phyloP scores from a whole-genome alignment of 495 filamentous ascomycete genomes.

The Daldinia grandis region DNA sequence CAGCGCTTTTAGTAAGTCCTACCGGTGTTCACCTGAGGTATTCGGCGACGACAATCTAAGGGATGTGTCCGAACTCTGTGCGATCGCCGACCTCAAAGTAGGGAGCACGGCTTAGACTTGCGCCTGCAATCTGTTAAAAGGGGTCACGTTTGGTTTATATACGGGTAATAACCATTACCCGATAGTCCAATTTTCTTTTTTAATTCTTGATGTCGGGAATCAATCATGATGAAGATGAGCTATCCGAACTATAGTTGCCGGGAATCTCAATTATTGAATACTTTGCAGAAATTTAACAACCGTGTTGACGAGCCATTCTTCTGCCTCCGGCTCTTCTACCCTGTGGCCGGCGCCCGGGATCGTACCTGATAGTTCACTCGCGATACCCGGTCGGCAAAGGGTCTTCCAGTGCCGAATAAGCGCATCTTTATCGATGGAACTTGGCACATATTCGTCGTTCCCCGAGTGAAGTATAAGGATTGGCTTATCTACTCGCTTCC shows the following conservation, averaged over 20 bases:
- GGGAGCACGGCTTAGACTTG: neutral
- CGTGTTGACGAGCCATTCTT: constrained; percentile 50
- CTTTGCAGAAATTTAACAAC: constrained; percentile 50
- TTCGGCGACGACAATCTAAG: constrained; percentile 34
- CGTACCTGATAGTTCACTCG: constrained; percentile 50
- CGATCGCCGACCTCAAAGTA: constrained; percentile 28
- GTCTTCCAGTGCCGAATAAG: constrained; percentile 70
- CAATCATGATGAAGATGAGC: neutral
- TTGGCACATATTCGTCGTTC: constrained; percentile 75
- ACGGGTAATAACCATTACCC: neutral
- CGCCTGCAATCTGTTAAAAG: neutral
- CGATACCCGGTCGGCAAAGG: constrained; percentile 49
- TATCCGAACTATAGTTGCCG: neutral
- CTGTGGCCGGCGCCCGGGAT: constrained; percentile 56
- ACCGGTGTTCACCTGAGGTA: constrained; percentile 20
- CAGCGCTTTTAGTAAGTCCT: neutral
- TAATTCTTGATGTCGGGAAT: neutral
- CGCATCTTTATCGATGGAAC: constrained; percentile 66
- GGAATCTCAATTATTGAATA: constrained; percentile 31
- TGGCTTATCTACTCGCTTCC: constrained; percentile 65
- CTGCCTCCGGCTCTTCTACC: constrained; percentile 48
- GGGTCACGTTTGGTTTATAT: neutral
- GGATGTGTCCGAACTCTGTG: constrained; percentile 21
- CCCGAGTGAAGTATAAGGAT: constrained; percentile 74
- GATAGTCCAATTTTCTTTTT: neutral